Evolutionary conservation across 257 asterid genomes (phyloP), one percentile per base, ranked within the genome.

Genomic region (Ligustrum vulgare): DNA sequence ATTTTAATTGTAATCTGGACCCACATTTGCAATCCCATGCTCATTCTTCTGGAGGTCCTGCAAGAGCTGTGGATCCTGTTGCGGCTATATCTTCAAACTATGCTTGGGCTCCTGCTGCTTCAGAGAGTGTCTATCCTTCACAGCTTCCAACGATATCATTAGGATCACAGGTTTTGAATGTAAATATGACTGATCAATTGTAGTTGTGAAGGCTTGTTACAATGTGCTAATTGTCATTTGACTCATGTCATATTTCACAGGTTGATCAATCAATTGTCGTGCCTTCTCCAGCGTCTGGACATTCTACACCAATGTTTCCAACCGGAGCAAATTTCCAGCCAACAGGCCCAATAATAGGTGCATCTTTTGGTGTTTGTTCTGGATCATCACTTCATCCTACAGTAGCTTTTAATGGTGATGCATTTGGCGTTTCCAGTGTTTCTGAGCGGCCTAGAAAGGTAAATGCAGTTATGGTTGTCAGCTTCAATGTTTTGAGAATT

Each of bases 361-460:
- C 88, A 36, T 77, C 90, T 72, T 91, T 92, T 80, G 91, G 94
- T 82, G 87, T 83, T 63, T 91, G 90, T 64, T 56, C 89, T 3
- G 97, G 95, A 56, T 82, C 82, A 70, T 72, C 89, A 13, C 81
- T 89, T 78, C 92, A 88, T 78, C 84, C 93, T 25, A 64, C 89
- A 54, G 31, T 83, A 33, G 72, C 94, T 74, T 94, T 93, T 79
- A 37, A 93, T 22, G 92, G 78, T 71, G 98, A 95, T 83, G 80
- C 88, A 56, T 91, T 83, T 86, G 97, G 91, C 67, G 78, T 76
- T 56, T 39, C 91, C 12, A 31, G 78, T n/a, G 32, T 86, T 68
- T 62, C 91, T 43, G 98, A 90, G 75, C 97, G 98, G 23, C 98
- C 98, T 72, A 94, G 90, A 68, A 94, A 95, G 94, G 99, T 91